Conservation (phyloP, 345 rosid species). For the Euphorbia lathyris region DNA sequence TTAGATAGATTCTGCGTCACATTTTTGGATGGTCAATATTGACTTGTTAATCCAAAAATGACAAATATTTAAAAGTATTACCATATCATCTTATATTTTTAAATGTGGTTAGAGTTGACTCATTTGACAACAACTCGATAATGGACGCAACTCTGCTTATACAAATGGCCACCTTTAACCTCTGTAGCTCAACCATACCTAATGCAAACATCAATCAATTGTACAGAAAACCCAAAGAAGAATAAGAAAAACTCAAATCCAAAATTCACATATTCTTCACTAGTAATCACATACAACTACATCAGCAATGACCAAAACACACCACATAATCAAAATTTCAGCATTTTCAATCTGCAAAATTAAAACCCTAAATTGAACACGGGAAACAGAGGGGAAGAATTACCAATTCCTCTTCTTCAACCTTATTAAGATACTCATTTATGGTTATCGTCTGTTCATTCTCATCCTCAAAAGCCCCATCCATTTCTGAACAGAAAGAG, state of each 20-base stretch:
- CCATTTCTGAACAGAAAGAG: constrained; percentile 29
- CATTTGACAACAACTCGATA: too few species aligned
- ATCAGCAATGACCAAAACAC: not conserved
- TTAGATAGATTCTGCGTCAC: too few species aligned
- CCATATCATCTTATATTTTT: too few species aligned
- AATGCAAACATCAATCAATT: not conserved
- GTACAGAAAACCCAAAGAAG: not conserved
- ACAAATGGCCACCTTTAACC: too few species aligned
- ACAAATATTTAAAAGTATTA: too few species aligned
- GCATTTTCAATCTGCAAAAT: not conserved
- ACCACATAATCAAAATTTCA: not conserved
- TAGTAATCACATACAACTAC: not conserved
- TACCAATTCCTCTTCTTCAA: constrained; percentile 91
- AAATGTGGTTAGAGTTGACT: too few species aligned
- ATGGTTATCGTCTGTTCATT: constrained; percentile 66
- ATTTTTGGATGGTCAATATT: too few species aligned
- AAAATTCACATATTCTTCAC: not conserved
- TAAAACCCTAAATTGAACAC: not conserved
- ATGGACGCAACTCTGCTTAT: too few species aligned
- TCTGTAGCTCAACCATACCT: too few species aligned
- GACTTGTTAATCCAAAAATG: too few species aligned
- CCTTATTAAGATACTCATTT: constrained; percentile 69
- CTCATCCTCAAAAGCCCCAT: constrained; percentile 58
- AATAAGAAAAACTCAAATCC: not conserved
- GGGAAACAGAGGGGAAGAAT: constrained; percentile 1